Percentiles rank a stretch among this genome's conserved stretches.
Evolutionary conservation across 306 rosid genomes (phyloP).

Genomic region (Macrotyloma uniflorum): DNA sequence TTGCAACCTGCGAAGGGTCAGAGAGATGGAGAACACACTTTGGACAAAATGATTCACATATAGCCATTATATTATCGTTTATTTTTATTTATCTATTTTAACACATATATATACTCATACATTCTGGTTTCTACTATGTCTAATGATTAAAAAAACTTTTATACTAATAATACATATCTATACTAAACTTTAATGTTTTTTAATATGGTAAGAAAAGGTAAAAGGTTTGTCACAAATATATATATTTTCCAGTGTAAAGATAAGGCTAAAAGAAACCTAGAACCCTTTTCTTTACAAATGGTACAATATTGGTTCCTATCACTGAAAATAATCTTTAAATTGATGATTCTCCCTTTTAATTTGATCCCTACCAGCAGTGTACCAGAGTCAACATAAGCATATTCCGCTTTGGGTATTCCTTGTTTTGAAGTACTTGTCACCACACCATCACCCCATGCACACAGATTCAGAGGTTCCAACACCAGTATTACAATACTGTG

Average conservation of each 20-base stretch:
- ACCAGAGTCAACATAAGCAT: slow-evolving; percentile 38
- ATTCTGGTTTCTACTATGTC: neutral
- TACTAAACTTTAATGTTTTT: neutral
- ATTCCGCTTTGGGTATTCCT: slow-evolving; percentile 4
- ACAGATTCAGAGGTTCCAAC: slow-evolving; percentile 52
- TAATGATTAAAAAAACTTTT: neutral
- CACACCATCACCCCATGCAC: slow-evolving; percentile 43
- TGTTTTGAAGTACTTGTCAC: slow-evolving; percentile 64
- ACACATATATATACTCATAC: neutral
- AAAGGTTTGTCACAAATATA: too few relatives aligned
- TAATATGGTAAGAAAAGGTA: too few relatives aligned
- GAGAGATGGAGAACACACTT: slow-evolving; percentile 22
- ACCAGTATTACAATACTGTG: slow-evolving; percentile 67
- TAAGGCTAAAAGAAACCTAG: neutral
- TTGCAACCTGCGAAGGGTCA: slow-evolving; percentile 33
- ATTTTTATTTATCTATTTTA: neutral
- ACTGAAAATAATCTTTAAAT: slow-evolving; percentile 61
- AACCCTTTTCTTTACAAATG: slow-evolving; percentile 10
- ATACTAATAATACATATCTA: too few relatives aligned
- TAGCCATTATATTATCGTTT: neutral
- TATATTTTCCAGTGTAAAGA: neutral
- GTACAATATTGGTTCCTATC: slow-evolving; percentile 48
- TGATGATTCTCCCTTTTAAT: slow-evolving; percentile 40
- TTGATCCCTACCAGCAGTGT: slow-evolving; percentile 50
- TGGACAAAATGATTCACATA: slow-evolving; percentile 25